Evolutionary conservation across 2,329 filamentous ascomycete species (phyloP), one percentile per base, ranked within the genome.

Genomic region (Fonsecaea pedrosoi): DNA sequence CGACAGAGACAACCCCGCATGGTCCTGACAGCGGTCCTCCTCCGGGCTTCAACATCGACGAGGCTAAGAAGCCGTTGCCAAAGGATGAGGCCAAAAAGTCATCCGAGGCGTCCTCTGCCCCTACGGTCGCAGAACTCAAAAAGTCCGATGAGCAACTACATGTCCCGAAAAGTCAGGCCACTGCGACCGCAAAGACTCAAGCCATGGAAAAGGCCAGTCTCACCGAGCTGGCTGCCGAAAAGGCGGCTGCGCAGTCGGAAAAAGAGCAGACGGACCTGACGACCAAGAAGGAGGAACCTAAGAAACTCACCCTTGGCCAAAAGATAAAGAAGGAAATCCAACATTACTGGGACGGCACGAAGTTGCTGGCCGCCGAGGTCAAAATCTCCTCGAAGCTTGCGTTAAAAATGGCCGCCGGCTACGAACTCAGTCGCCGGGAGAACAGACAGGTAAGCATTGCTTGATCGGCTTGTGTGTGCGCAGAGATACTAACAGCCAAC

Each of bases 341-440:
- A 69, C 95, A 99, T 79, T 99, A 99, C 82, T 98, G 95, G 94
- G 95, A 99, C 80, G 95, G 95, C 67, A 98, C 93, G 34, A 99
- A 99, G 81, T 84, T 99, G 75, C 84, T 99, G 72, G 94, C 90
- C 25, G 91, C 92, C 1, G 95, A 99, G 81, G 89, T 98, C 77
- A 92, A 84, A 80, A 99, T 99, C 78, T 98, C 94, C 78, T 92
- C 91, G 69, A 90, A 90, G 70, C 82, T 99, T 72, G 95, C 94
- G 5, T 80, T 97, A 78, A 98, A 97, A 84, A 99, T 99, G 95
- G 93, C 94, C 13, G 94, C 92, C 66, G 95, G 95, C 7, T 99
- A 99, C 81, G 95, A 99, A 80, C 87, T 99, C 71, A 97, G 92
- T 66, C 89, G 95, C 70, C 89, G 95, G 82, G 95, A 99, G 82